These are phyloP conservation scores for Tilletiopsis washingtonensis DNA, from an alignment of 1,284 basidiomycete genomes.

Conservation along the genomic window DNA sequence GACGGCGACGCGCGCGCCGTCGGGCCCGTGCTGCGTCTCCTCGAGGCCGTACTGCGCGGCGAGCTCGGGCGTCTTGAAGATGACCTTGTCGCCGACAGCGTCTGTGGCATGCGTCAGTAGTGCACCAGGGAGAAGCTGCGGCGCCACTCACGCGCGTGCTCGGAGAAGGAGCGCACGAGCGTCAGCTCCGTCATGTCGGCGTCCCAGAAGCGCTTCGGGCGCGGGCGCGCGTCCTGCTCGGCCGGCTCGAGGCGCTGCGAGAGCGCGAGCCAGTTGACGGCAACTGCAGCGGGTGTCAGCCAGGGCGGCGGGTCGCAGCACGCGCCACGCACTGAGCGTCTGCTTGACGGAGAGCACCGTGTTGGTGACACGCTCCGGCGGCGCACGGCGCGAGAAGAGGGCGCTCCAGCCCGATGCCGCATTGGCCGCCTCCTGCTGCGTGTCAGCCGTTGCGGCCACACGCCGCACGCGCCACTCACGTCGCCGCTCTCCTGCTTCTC, in stretches of 20 bases:
- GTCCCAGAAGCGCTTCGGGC: conserved; percentile 20
- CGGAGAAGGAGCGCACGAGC: conserved; percentile 17
- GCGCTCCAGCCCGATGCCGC: neutral
- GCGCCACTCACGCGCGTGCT: conserved; percentile 5
- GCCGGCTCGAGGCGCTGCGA: conserved; percentile 58
- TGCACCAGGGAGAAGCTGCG: neutral
- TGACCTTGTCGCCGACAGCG: conserved; percentile 45
- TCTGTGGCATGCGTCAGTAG: neutral
- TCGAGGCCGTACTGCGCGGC: conserved; percentile 20
- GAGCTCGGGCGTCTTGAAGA: conserved; percentile 26
- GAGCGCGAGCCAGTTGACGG: conserved; percentile 77
- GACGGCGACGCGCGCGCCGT: conserved; percentile 17
- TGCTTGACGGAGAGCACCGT: neutral
- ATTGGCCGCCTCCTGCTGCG: neutral
- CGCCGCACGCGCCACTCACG: conserved; percentile 16
- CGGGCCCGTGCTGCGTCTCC: conserved; percentile 13
- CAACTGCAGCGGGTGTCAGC: conserved; percentile 50
- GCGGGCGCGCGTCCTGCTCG: conserved; percentile 17
- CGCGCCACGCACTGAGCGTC: neutral
- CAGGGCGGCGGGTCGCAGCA: too few species aligned
- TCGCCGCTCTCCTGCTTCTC: conserved; percentile 13
- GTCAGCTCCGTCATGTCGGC: conserved; percentile 17
- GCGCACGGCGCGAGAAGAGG: neutral
- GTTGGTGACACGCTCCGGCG: neutral
- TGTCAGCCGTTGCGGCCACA: neutral